Conservation (phyloP, 139 green algal genomes). For the Protoeuglena noctilucae region DNA sequence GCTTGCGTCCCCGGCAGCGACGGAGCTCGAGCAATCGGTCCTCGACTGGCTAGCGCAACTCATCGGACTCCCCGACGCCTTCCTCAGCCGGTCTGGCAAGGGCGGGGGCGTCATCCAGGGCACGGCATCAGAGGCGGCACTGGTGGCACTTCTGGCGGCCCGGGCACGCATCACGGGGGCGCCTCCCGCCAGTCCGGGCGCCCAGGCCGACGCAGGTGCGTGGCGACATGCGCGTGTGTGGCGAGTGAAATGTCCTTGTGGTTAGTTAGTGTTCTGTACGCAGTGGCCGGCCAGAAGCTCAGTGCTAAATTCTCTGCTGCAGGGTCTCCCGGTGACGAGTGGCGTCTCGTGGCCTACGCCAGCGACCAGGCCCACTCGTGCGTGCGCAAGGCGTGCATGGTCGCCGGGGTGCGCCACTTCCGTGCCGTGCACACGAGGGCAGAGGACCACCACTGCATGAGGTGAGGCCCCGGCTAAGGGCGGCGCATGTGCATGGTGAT, state of each 20-base stretch:
- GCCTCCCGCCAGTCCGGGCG: no score
- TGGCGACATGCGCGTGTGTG: no score
- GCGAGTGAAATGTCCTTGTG: no score
- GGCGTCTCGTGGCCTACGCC: slow-evolving; percentile 32
- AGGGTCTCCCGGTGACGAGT: no score
- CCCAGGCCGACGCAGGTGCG: no score
- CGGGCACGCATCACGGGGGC: slow-evolving; percentile 9
- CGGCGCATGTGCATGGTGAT: no score
- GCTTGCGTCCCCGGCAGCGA: slow-evolving; percentile 41
- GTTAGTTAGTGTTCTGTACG: no score
- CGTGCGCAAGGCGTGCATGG: slow-evolving; percentile 62
- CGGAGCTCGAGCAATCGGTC: slow-evolving; percentile 66
- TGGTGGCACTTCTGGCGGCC: slow-evolving; percentile 62
- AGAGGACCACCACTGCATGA: slow-evolving; percentile 6
- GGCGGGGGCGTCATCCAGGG: slow-evolving; percentile 42
- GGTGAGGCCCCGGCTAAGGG: no score
- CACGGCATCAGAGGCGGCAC: slow-evolving; percentile 28
- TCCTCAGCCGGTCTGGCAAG: slow-evolving; percentile 24
- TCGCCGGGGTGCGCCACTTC: slow-evolving; percentile 41
- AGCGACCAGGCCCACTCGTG: slow-evolving; percentile 48
- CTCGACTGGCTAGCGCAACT: slow-evolving; percentile 70
- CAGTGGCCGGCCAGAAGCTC: no score
- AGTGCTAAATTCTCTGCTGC: no score
- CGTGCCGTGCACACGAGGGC: slow-evolving; percentile 27
- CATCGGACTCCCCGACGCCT: slow-evolving; percentile 41